phyloP scores from a whole-genome alignment of 2,329 filamentous ascomycete species.

The Gnomoniopsis sp. region DNA sequence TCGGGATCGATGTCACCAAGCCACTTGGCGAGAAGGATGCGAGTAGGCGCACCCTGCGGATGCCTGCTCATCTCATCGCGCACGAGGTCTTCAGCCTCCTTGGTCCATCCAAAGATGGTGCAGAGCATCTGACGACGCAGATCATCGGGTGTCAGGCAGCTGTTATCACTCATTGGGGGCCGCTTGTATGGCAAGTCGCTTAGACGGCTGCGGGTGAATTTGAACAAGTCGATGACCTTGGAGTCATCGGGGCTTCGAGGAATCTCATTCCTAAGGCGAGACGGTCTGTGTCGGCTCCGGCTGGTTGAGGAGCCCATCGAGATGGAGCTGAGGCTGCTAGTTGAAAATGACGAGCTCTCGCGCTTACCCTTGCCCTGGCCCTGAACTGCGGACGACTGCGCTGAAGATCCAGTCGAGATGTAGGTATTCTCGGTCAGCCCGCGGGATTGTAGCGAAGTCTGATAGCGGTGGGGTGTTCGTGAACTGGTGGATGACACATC shows the following conservation, averaged over 20 bases:
- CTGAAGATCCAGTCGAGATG: slow-evolving; percentile 63
- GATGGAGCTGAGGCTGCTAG: slow-evolving; percentile 45
- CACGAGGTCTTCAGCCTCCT: slow-evolving; percentile 76
- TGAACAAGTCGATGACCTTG: slow-evolving; percentile 76
- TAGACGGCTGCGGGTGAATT: slow-evolving; percentile 75
- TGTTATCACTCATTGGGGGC: slow-evolving; percentile 54
- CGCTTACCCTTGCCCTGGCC: slow-evolving; percentile 5
- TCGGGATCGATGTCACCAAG: slow-evolving; percentile 81
- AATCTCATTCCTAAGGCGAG: slow-evolving; percentile 76
- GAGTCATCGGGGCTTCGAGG: slow-evolving; percentile 73
- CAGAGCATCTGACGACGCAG: slow-evolving; percentile 86
- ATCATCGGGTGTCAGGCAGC: slow-evolving; percentile 69
- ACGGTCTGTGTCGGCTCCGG: slow-evolving; percentile 49
- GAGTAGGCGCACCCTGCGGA: slow-evolving; percentile 67
- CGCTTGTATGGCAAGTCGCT: slow-evolving; percentile 80
- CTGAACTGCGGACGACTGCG: slow-evolving; percentile 35
- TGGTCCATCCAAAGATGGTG: slow-evolving; percentile 93
- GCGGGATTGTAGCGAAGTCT: slow-evolving; percentile 49
- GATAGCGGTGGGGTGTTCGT: slow-evolving; percentile 46
- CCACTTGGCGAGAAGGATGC: slow-evolving; percentile 88
- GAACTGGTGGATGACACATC: slow-evolving; percentile 54
- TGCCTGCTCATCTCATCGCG: slow-evolving; percentile 80
- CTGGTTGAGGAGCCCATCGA: slow-evolving; percentile 47
- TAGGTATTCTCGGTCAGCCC: slow-evolving; percentile 62
- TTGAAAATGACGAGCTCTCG: slow-evolving; percentile 52